Evolutionary conservation across 192 early-diverging fungal genomes (phyloP), one percentile per base, ranked within the genome.

Genomic region (Entomortierella beljakovae): DNA sequence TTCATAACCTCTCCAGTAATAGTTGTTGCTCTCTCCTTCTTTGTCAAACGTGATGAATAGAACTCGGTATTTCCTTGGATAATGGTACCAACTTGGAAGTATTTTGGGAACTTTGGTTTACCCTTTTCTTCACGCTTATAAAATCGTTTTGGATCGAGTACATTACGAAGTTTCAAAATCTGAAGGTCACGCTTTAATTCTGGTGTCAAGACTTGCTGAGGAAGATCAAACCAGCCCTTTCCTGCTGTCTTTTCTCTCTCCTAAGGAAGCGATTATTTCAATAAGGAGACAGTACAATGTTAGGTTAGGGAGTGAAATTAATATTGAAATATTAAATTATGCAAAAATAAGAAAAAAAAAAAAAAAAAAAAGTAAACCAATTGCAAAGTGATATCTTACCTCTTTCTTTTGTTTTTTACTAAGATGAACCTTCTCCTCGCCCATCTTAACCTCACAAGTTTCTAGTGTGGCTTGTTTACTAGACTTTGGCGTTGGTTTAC

Each of bases 21-120:
- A 2, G 93, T 96, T 32, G 86, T 81, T 28, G 88, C 91, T 13
- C 96, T 90, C 64, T 98, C 94, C 83, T 94, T 94, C 72, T 88
- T 90, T 2, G 91, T 92, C 61, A 98, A 38, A n/a, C 98, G 89
- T 6, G 88, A 85, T n/a, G 93, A 92, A 75, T 90, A 95, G 80
- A 93, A 97, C 66, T 98, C 96, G 2, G 92, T 90, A 25, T 94
- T 89, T 9, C 92, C 93, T 57, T 95, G 94, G 13, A 98, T 80
- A 28, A 99, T 85, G 0, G 94, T 97, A n/a, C 97, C 98, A 35
- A 96, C 86, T 72, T 98, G 94, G 86, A 99, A 98, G 76, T 93
- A 94, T 70, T 95, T 97, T 32, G 98, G 96, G 16, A 92, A 68
- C 22, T 86, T 86, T 23, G 83, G 71, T 3, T 81, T 75, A 48